Evolutionary conservation across 2,329 filamentous ascomycete genomes (phyloP).

Genomic region (Trichoderma simmonsii): DNA sequence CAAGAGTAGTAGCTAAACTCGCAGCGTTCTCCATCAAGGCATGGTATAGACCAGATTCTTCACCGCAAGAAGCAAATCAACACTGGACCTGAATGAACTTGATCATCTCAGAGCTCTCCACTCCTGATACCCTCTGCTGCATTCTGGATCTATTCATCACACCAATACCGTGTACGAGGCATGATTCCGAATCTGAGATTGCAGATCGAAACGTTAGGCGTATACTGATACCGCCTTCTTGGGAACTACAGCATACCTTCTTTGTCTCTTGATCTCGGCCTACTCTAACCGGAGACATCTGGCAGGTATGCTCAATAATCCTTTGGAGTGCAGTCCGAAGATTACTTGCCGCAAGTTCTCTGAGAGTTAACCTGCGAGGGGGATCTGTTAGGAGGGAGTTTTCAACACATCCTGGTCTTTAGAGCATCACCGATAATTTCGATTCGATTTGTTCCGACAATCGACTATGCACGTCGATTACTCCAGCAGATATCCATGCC

Average conservation of each 20-base stretch:
- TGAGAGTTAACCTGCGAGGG: background rate
- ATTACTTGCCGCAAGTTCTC: background rate
- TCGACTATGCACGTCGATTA: background rate
- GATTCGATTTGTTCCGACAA: background rate
- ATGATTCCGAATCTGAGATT: background rate
- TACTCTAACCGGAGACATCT: no score
- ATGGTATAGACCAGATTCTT: background rate
- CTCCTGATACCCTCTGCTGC: background rate
- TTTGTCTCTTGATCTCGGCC: background rate
- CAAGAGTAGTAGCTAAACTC: no score
- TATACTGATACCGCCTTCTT: background rate
- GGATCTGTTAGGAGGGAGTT: background rate
- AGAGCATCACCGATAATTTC: background rate
- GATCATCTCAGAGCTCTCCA: background rate
- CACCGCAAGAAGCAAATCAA: background rate
- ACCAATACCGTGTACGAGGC: background rate
- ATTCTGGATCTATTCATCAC: background rate
- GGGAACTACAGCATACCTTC: background rate
- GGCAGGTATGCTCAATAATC: background rate
- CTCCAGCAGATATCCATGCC: background rate
- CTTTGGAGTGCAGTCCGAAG: no score
- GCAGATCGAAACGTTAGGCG: background rate
- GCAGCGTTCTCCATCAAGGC: background rate
- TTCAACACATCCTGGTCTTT: background rate
- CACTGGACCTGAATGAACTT: background rate